These are phyloP conservation scores for Exophiala dermatitidis DNA, from an alignment of 2,329 filamentous ascomycete species.

Conservation along the genomic window DNA sequence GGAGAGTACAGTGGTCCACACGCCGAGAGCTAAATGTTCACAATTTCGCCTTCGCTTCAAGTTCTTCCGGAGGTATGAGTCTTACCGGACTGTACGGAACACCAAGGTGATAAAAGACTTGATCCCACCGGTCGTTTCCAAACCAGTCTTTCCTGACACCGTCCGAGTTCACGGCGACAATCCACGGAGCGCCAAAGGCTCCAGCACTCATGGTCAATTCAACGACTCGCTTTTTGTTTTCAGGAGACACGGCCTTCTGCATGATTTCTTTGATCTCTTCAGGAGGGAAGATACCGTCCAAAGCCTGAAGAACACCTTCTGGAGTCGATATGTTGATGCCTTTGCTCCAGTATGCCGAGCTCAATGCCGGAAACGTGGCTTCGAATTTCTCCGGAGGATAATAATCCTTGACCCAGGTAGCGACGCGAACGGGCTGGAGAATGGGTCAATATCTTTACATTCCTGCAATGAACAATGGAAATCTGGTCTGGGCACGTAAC, in stretches of 20 bases:
- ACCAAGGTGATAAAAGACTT: constrained; percentile 16
- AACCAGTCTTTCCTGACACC: constrained; percentile 18
- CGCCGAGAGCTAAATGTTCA: neutral
- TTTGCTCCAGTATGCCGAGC: constrained; percentile 19
- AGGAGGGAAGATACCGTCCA: constrained; percentile 16
- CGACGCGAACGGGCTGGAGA: constrained; percentile 16
- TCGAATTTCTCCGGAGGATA: constrained; percentile 21
- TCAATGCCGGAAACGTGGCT: constrained; percentile 16
- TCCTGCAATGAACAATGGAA: neutral
- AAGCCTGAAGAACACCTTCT: constrained; percentile 13
- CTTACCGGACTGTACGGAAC: constrained; percentile 13
- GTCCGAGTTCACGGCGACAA: constrained; percentile 14
- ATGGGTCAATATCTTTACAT: neutral
- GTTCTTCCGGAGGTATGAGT: constrained; percentile 15
- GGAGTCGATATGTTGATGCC: constrained; percentile 20
- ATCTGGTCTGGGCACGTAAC: neutral
- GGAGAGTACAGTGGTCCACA: too few species aligned
- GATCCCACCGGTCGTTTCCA: constrained; percentile 20
- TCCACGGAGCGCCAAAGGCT: constrained; percentile 20
- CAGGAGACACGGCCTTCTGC: constrained; percentile 14
- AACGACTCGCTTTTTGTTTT: constrained; percentile 19
- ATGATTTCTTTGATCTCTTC: constrained; percentile 22
- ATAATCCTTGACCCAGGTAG: constrained; percentile 21
- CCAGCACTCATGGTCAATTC: constrained; percentile 17
- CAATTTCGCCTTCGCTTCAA: constrained; percentile 14